Base-by-base conservation (phyloP, 1,284 basidiomycete genomes). In the Ceratobasidium sp. region DNA sequence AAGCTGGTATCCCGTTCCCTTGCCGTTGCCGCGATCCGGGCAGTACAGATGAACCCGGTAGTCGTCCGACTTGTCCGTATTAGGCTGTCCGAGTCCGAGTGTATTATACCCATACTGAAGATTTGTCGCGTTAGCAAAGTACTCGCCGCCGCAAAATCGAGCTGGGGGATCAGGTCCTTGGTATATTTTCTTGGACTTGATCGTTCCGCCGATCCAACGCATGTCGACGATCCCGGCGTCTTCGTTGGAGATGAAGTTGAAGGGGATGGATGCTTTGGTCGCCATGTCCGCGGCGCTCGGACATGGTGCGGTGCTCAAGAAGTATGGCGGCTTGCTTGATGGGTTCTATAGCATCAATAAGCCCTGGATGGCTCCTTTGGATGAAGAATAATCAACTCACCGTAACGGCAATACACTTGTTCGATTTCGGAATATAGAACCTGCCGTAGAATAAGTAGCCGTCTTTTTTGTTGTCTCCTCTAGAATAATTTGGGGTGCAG, bases 121-220 rank as follows among this genome's bases (percentile, higher is more conserved):
- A 33, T 33, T 33, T 33, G 33, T 33, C 33, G 33, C 33, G 33
- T 33, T 33, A 33, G 33, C 33, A 33, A 33, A 33, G 40, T 44
- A 46, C 42, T 65, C 17, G 40, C 62, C 62, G 15, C 38, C 17
- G 42, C 62, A 46, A 40, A 42, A 46, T 40, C 42, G 10, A 23
- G 62, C 62, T n/a, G 40, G 62, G 13, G 62, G 62, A 26, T 65
- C 42, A n/a, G 62, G 62, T 20, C 62, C 62, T n/a, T 65, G 62
- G 40, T 46, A 46, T 20, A 65, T 65, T n/a, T 42, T 44, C 62
- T 65, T 65, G 5, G 40, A 65, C 15, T n/a, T 42, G 40, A 65
- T 65, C 13, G 62, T 46, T 26, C 62, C 40, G 6, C 62, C 62
- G 40, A 46, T 44, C 59, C 59, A 65, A 26, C 40, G 62, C 40